Evolutionary conservation across 2,329 filamentous ascomycete species (phyloP).

Genomic region (Kalmusia sp.): DNA sequence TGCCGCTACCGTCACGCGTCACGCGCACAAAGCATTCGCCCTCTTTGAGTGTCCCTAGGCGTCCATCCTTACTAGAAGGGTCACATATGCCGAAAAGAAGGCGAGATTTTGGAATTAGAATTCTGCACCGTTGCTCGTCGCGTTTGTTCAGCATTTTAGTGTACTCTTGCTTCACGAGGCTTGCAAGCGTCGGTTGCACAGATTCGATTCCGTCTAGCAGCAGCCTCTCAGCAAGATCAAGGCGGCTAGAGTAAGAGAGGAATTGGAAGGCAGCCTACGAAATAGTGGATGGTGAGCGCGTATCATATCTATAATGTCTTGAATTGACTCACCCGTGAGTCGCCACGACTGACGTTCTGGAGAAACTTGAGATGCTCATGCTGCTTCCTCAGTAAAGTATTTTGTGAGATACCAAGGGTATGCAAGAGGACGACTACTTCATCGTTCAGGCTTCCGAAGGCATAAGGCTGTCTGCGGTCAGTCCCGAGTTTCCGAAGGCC

Average conservation of each 20-base stretch:
- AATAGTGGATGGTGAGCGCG: no score
- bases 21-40: conserved; percentile 50
- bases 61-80: conserved; percentile 26
- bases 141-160: conserved; percentile 45
- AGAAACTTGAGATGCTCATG: conserved; percentile 46
- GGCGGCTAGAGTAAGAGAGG: conserved; percentile 41
- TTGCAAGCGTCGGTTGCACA: conserved; percentile 32
- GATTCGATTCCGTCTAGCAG: conserved; percentile 47
- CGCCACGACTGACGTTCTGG: conserved; percentile 24
- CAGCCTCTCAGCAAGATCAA: conserved; percentile 48
- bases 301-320: no score
- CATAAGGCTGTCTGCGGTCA: conserved; percentile 42
- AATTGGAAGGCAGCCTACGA: conserved; percentile 41
- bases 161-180: conserved; percentile 43
- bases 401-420: conserved; percentile 42
- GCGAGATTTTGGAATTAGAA: conserved; percentile 47
- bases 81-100: conserved; percentile 52
- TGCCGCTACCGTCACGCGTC: conserved; percentile 46
- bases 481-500: background rate
- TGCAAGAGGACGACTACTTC: conserved; percentile 51
- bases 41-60: conserved; percentile 39
- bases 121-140: conserved; percentile 47
- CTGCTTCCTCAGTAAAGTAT: conserved; percentile 46
- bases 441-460: conserved; percentile 52
- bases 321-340: conserved; percentile 20